Base-by-base conservation (phyloP, 202 grass and related monocot genomes). In the Brachypodium distachyon region DNA sequence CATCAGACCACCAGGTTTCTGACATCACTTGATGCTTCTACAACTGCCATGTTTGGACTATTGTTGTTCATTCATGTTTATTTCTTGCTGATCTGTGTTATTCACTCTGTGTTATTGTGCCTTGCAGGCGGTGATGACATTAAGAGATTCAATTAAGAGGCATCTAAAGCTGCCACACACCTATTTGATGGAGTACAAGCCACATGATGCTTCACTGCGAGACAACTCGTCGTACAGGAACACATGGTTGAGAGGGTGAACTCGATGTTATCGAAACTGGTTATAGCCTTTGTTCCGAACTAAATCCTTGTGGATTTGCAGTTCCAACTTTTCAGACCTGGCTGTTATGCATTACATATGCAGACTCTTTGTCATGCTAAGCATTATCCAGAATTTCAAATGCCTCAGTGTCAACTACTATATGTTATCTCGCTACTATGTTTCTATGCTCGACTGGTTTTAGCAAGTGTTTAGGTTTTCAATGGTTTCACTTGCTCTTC, bases 181-280 rank as follows among this genome's bases (percentile, higher is more conserved):
- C 87, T 99, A 99, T 57, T 39, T 96, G 54, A 99, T 99, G 89
- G 96, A 99, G 74, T 99, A 99, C 83, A 99, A 96, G 72, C 87
- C 96, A 22, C 96, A 99, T 46, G 91, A 93, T 46, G 96, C 92
- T 27, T 91, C 96, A 3, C 71, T 92, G 36, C 87, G 96, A 28
- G 96, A 96, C 46, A 96, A 99, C 51, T 99, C 96, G 2, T 99
- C 96, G 0, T 99, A 99, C 70, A 92, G 92, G 80, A 99, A 99
- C 82, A 82, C 92, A 72, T 99, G 96, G 96, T 79, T 99, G 81
- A 93, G 87, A 78, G 96, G 89, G 68, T 99, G 76, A 77, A 9
- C 51, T 38, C 29, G 21, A 43, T 63, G 10, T 29, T 16, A 32
- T 22, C 42, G 71, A 37, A 37, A 38, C 53, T 71, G 64, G 25